Base-by-base conservation (phyloP, 371 early-diverging fungal species). In the Mucor lusitanicus region DNA sequence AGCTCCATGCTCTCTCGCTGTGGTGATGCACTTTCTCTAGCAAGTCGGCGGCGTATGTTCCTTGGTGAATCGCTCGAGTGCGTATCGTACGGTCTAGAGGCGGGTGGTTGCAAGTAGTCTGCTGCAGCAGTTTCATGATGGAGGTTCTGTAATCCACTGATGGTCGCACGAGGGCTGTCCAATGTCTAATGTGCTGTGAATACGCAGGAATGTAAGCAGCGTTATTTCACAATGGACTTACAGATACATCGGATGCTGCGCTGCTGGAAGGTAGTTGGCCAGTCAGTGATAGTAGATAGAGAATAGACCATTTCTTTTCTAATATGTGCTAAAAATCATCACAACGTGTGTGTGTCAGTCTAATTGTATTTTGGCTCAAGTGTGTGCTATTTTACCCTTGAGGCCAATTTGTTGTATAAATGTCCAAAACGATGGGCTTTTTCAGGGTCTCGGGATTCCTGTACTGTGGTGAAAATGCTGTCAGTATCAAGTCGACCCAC, bases 281-380 rank as follows among this genome's bases (percentile, higher is more conserved):
- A 33, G 90, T 40, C 4, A 85, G 81, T 5, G 82, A 77, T 54
- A 95, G 71, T 39, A 93, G 81, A 66, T 94, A 90, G 1, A 94
- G 78, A 23, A 88, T 82, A 12, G 94, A 82, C 94, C 94, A 93
- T 72, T 85, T 88, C 37, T 87, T 83, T 27, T 68, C 71, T 50
- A 84, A 60, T 9, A 79, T 78, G 28, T 80, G 63, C 87, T 88
- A 76, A 15, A 58, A n/a, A 28, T 9, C 32, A 9, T 25, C 19
- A 39, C 6, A 21, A 9, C 33, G 8, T 3, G 30, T 30, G 30
- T 30, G 48, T 17, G 46, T 33, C 30, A n/a, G 17, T 17, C 37
- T 55, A 46, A 30, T 1, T 53, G 40, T 9, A 7, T 28, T 32
- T 17, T 48, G 9, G n/a, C 30, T n/a, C 8, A 15, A 28, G 25